Conservation (phyloP, 495 filamentous ascomycete genomes). For the Xylaria longipes region DNA sequence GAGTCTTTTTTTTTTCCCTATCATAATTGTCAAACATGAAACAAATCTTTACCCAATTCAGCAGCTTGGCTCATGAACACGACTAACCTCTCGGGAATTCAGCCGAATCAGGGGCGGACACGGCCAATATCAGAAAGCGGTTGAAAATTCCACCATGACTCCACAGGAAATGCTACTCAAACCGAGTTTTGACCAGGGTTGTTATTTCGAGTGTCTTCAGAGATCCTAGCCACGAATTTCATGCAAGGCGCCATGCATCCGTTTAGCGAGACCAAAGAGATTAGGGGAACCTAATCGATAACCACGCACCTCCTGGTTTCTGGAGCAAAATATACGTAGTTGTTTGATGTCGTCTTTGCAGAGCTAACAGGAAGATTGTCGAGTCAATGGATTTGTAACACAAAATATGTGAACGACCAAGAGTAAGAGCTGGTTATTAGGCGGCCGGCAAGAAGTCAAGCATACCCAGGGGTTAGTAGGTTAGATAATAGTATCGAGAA, state of each 20-base stretch:
- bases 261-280: conserved; percentile 7
- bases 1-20: background rate
- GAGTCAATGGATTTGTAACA: background rate
- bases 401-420: background rate
- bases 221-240: conserved; percentile 11
- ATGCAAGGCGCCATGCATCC: conserved; percentile 10
- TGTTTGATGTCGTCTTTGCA: background rate
- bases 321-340: background rate
- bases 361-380: background rate
- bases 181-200: conserved; percentile 4
- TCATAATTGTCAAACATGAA: background rate
- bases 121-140: background rate
- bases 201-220: conserved; percentile 9
- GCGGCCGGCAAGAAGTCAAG: background rate
- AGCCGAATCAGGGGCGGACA: background rate
- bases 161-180: conserved; percentile 19
- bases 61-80: background rate
- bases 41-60: background rate
- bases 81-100: background rate
- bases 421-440: background rate
- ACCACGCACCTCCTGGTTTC: background rate
- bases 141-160: conserved; percentile 4
- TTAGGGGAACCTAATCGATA: conserved; percentile 14
- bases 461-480: background rate
- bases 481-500: background rate